Evolutionary conservation across 2,329 filamentous ascomycete genomes (phyloP), one percentile per base, ranked within the genome.

Genomic region (Clonostachys rhizophaga): DNA sequence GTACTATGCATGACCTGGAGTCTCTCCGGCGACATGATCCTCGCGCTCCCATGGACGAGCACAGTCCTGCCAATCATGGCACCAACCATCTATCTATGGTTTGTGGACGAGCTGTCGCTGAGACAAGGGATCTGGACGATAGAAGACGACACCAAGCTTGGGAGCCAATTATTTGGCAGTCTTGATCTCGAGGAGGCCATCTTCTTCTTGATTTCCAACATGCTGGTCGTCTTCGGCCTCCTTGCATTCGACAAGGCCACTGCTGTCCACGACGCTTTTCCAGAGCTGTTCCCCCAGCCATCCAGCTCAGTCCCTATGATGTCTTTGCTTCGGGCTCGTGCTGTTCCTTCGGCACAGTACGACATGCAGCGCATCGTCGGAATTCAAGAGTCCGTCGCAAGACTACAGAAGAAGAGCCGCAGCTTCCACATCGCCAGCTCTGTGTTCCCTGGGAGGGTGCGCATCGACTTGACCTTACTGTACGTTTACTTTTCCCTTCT

Each of bases 371-470:
- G 83, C 5, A 71, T 88, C 13, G 53, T 63, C 4, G 83, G 81
- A 0, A 68, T 89, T 7, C 64, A 71, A 33, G 78, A 86, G 51
- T 82, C 84, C 1, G 76, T 84, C 1, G 54, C 57, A 1, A 74
- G 80, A 7, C 65, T 89, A 8, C 66, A 74, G 44, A 71, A 69
- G 47, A 89, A 89, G 58, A 89, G 85, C 54, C 75, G 85, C 43
- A 89, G 84, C 55, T 89, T 90, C 60, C 88, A 87, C 53, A 68
- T 90, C 6, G 87, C 86, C 0, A 87, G 83, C 52, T 79, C 82
- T 0, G 78, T 82, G 0, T 90, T 91, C 52, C 74, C 80, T 37
- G 85, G 85, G 2, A 75, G 81, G 20, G 67, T 90, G 8, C 76
- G 86, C 6, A 81, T 85, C 33, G 86, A 90, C 53, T 60, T 90